Evolutionary conservation across 768 basidiomycete species (phyloP), one percentile per base, ranked within the genome.

Genomic region (Lactarius sp.): DNA sequence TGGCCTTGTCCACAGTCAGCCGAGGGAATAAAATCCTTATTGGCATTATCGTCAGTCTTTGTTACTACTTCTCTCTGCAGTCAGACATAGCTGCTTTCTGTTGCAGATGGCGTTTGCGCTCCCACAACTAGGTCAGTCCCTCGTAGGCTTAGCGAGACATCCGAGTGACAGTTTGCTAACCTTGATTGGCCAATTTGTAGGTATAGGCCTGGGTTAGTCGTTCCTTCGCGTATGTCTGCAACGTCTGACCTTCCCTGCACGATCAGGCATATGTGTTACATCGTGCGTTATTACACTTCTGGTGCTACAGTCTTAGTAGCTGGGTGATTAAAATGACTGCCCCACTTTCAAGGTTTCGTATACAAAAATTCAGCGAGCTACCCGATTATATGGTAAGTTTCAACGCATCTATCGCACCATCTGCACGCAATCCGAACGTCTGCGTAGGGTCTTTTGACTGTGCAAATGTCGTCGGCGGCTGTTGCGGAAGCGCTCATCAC

Each of bases 401-500:
- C 13, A 27, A n/a, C 20, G 8, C 37, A 51, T 31, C 5, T 2
- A 10, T 27, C 22, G 1, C 31, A 51, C 7, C 31, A 14, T 16
- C 46, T 51, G 20, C 20, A 18, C 12, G 4, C 9, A 20, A 16
- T 18, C 13, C 3, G 9, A 50, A 1, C 16, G 31, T 42, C 2
- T 27, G 6, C 2, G 8, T 16, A 61, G 60, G 56, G 54, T 27
- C 54, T 59, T 3, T 14, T 63, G 33, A 52, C 34, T 18, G 18
- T 39, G 7, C 51, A 57, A 36, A 55, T 59, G 31, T 55, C 50
- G 12, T 37, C 37, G 37, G 47, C 44, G 10, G 31, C 42, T 27
- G 14, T 46, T 14, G 60, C 53, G 6, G 64, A 56, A 34, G 39
- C 44, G 18, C 44, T 61, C 39, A 60, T 65, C 31, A 55, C 59